Percentiles rank a stretch among this genome's conserved stretches.
Evolutionary conservation across 257 asterid species (phyloP).

Genomic region (Gynochthodes officinalis): DNA sequence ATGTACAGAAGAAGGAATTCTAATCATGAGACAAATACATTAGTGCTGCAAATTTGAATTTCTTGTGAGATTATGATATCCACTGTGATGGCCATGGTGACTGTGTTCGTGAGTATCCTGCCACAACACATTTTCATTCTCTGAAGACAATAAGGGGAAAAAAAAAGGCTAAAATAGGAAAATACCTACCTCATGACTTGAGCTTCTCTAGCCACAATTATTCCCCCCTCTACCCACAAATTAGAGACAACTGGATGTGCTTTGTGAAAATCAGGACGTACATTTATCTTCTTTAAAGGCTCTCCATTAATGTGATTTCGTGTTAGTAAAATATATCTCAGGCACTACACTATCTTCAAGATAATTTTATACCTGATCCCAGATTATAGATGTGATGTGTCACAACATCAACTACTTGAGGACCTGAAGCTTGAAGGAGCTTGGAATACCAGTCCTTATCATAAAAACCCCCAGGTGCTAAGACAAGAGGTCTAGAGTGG

Average conservation of each 20-base stretch:
- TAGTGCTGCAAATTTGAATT: not conserved
- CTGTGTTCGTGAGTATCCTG: not conserved
- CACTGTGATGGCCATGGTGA: not conserved
- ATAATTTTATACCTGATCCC: conserved; percentile 63
- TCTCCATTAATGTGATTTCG: not conserved
- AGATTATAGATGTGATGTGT: conserved; percentile 84
- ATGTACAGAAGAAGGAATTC: not conserved
- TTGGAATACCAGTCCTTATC: conserved; percentile 71
- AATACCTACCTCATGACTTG: no score
- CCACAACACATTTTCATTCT: not conserved
- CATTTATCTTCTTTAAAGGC: not conserved
- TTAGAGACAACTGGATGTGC: not conserved
- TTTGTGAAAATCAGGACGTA: not conserved
- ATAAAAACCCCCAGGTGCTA: conserved; percentile 95
- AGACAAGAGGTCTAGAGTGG: conserved; percentile 41
- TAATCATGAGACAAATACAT: not conserved
- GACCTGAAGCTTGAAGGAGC: conserved; percentile 72
- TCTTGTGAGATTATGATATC: not conserved
- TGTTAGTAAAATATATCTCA: not conserved
- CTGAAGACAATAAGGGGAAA: not conserved
- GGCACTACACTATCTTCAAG: not conserved
- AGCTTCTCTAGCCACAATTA: no score
- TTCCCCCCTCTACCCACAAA: no score
- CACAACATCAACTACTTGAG: conserved; percentile 44
- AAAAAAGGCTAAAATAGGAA: not conserved